Base-by-base conservation (phyloP, 148 eudicot species). In the Rhododendron molle region DNA sequence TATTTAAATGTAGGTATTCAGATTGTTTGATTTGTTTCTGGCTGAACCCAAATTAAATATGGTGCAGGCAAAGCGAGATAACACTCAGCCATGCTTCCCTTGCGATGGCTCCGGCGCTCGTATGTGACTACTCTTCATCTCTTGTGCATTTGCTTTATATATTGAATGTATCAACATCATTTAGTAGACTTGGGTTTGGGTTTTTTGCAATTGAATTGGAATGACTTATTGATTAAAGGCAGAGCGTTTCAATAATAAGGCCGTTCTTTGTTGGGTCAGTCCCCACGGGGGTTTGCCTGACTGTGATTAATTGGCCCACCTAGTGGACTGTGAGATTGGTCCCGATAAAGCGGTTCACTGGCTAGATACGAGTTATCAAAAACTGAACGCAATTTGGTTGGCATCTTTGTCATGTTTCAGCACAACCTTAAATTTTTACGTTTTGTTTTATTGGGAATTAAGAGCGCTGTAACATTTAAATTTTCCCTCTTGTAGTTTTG, bases 31-130 rank as follows among this genome's bases (percentile, higher is more conserved):
- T 36, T 10, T 60, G 38, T 60, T 38, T 28, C 44, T 46, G 40
- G 74, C 84, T 81, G 46, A 81, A 60, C 5, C 84, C 34, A 40
- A 58, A 81, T 86, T 28, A 5, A 74, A 26, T 2, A 81, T 88
- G 52, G 88, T 90, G 90, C 88, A 96, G 99, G 90, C 99, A 10
- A 96, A 92, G 88, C 87, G 99, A 87, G 97, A 94, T 18, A 96
- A 96, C 85, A 95, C 95, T 15, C 99, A 96, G 82, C 91, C 98
- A 20, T 96, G 99, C 85, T 96, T 96, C 90, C 99, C 99, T 50
- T 96, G 99, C 87, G 87, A 47, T 74, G 99, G 99, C 78, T 86
- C 92, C 11, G 99, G 99, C 34, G 97, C 99, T 88, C 98, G 99
- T 96, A 93, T 89, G 99, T 93, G 60, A 65, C 84, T 86, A 65